Conservation (phyloP, 2,329 filamentous ascomycete species). For the Bipolaris cookei region DNA sequence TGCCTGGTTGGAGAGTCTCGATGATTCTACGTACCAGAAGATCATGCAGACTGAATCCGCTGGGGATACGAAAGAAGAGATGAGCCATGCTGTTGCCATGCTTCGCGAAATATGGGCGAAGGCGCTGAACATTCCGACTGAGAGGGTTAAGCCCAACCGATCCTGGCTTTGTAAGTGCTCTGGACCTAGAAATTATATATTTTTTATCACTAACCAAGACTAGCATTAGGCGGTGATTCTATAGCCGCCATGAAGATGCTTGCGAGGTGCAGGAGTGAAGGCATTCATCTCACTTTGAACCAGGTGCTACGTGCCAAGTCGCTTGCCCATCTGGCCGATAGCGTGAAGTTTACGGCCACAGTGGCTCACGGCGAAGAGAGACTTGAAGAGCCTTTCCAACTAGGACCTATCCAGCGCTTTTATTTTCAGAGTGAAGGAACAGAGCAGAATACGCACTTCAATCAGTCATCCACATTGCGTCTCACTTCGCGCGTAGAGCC, state of each 20-base stretch:
- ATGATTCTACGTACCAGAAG: constrained; percentile 49
- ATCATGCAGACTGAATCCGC: constrained; percentile 49
- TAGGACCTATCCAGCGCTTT: constrained; percentile 56
- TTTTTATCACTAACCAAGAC: background rate
- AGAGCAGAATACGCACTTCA: constrained; percentile 50
- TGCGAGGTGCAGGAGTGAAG: constrained; percentile 40
- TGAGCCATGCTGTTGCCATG: constrained; percentile 17
- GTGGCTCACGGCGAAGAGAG: constrained; percentile 24
- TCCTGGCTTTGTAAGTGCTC: constrained; percentile 32
- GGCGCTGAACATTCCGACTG: constrained; percentile 49
- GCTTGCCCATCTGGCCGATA: constrained; percentile 36
- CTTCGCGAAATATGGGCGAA: constrained; percentile 51
- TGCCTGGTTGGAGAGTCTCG: constrained; percentile 54
- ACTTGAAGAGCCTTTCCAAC: constrained; percentile 44
- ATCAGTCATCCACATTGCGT: constrained; percentile 54
- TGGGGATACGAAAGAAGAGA: constrained; percentile 23
- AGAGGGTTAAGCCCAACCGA: constrained; percentile 33
- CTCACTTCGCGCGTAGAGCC: constrained; percentile 38
- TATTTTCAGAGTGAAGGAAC: constrained; percentile 48
- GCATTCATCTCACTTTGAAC: constrained; percentile 40
- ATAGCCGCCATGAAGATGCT: constrained; percentile 45
- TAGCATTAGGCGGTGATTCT: constrained; percentile 41
- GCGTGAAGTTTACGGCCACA: constrained; percentile 14
- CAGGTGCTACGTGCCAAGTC: constrained; percentile 44
- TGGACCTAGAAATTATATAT: no score